Evolutionary conservation across 1,139 yeast genomes (phyloP), one percentile per base, ranked within the genome.

Genomic region (Candida anutae): DNA sequence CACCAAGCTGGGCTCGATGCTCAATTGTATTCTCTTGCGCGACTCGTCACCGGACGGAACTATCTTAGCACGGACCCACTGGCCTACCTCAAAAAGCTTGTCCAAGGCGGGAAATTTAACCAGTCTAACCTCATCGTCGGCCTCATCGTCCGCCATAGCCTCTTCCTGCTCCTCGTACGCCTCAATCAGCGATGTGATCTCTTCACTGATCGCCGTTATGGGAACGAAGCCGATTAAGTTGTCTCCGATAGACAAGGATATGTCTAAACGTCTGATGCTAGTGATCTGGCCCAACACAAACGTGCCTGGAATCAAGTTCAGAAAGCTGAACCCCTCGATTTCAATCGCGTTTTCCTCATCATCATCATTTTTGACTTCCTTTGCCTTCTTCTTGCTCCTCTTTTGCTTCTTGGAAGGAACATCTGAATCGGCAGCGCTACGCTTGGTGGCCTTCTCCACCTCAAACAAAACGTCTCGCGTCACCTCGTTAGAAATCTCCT

Each of bases 401-500:
- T 35, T 38, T 25, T 48, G 28, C 35, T 52, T 58, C 36, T 53
- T 48, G 10, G 38, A 29, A 2, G 43, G 41, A 24, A 50, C 48
- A n/a, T 48, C 48, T 11, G 58, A 32, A 16, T 56, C 48, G 18
- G 37, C 32, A 8, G 48, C 29, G 16, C 58, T 33, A 46, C 69
- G 55, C 34, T 62, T 64, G 14, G 45, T 29, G 11, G 56, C 29
- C 12, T 50, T 54, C 14, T 66, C 43, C 26, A 62, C 55, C 43
- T 74, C 88, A 42, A 82, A 82, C 31, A 84, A 62, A 16, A 83
- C 94, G 60, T 90, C 98, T 42, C 73, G 73, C 18, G 88, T 77
- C 24, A 93, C 98, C 53, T 90, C 95, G 48, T 85, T 87, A 22
- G 95, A 78, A 30, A 88, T 93, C 50, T 87, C 94, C 52, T 87